A percentile compares a stretch with the other conserved stretches of the same genome.
These are phyloP conservation scores for Amylocystis lapponica DNA, from an alignment of 768 basidiomycete species.

Conservation along the genomic window DNA sequence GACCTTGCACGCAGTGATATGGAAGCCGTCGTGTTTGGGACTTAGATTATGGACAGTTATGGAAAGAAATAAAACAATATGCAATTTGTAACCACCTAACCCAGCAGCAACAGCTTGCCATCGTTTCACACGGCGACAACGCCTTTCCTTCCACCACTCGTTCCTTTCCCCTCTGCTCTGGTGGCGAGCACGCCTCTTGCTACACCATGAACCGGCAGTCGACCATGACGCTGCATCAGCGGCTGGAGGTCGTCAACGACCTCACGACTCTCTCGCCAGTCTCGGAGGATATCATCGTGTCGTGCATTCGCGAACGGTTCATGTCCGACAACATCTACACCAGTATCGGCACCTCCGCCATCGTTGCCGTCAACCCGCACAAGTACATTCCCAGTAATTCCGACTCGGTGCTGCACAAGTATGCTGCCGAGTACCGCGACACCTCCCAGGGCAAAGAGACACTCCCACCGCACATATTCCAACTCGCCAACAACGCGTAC, in stretches of 20 bases:
- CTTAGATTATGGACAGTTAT: no score
- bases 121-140: no score
- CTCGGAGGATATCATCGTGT: conserved; percentile 80
- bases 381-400: conserved; percentile 82
- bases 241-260: conserved; percentile 68
- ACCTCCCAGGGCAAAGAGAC: conserved; percentile 54
- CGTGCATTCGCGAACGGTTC: conserved; percentile 82
- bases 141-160: no score
- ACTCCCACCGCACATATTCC: conserved; percentile 86
- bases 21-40: no score
- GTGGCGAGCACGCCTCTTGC: neutral
- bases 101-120: no score
- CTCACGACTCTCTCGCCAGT: conserved; percentile 59
- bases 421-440: conserved; percentile 81
- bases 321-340: conserved; percentile 83
- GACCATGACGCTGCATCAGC: conserved; percentile 50
- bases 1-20: no score
- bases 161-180: no score
- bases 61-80: no score
- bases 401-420: conserved; percentile 80
- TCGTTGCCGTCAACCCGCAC: conserved; percentile 91
- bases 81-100: no score
- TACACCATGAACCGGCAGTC: conserved; percentile 41
- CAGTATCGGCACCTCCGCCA: conserved; percentile 55
- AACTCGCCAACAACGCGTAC: conserved; percentile 86